Conservation (phyloP, 2,329 filamentous ascomycete species). For the Colletotrichum sp. region DNA sequence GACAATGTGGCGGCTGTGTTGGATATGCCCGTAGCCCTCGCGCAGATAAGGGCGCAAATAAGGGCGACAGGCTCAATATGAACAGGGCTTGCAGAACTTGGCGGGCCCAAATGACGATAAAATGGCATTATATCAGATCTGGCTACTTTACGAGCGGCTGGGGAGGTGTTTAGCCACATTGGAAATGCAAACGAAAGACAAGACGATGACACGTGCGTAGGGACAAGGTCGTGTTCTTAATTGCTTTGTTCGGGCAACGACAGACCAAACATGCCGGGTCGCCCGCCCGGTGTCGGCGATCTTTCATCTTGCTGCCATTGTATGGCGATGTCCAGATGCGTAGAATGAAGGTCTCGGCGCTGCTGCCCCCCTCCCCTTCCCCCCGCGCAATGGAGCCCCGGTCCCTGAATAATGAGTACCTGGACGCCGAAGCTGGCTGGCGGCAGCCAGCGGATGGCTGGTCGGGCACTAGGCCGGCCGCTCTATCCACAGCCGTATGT, state of each 20-base stretch:
- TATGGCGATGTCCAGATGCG: neutral
- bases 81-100: neutral
- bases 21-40: neutral
- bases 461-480: neutral
- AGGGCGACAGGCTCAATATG: neutral
- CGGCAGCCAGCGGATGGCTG: neutral
- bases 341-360: neutral
- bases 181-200: neutral
- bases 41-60: neutral
- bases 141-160: neutral
- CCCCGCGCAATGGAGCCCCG: neutral
- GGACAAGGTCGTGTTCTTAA: neutral
- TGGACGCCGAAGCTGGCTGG: neutral
- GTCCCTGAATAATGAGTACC: neutral
- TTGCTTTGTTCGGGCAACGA: slow-evolving; percentile 44
- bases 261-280: slow-evolving; percentile 36
- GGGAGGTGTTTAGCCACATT: neutral
- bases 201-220: neutral
- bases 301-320: slow-evolving; percentile 22
- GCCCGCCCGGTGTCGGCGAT: slow-evolving; percentile 25
- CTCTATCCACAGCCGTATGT: slow-evolving; percentile 5
- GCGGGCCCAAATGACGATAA: neutral
- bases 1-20: neutral
- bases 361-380: neutral
- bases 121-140: slow-evolving; percentile 2